Evolutionary conservation across 2,329 filamentous ascomycete species (phyloP).

Genomic region (Fusarium zealandicum): DNA sequence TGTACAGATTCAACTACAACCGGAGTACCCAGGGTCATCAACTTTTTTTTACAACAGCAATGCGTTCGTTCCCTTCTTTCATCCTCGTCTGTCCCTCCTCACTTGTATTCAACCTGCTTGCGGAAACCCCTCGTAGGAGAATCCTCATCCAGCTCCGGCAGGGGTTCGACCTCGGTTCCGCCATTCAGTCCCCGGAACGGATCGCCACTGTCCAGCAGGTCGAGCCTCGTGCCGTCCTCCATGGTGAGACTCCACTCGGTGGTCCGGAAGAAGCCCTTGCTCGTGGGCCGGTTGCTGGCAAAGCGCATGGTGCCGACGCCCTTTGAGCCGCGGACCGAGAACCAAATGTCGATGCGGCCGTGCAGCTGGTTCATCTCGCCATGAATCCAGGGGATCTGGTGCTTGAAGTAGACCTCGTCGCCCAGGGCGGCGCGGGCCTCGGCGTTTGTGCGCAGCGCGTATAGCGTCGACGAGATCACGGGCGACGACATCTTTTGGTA

Average conservation of each 20-base stretch:
- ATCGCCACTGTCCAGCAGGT: conserved; percentile 76
- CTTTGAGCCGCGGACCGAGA: conserved; percentile 83
- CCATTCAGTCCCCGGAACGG: conserved; percentile 67
- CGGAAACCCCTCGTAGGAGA: conserved; percentile 58
- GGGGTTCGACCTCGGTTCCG: conserved; percentile 49
- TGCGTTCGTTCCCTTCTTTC: conserved; percentile 7
- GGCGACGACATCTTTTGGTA: conserved; percentile 95
- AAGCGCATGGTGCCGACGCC: conserved; percentile 79
- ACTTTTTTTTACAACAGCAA: conserved; percentile 17
- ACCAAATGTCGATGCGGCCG: conserved; percentile 86
- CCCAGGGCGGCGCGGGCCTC: conserved; percentile 80
- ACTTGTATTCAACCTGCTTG: conserved; percentile 52
- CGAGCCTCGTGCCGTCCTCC: conserved; percentile 65
- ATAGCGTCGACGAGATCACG: conserved; percentile 86
- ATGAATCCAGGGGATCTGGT: conserved; percentile 82
- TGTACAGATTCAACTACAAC: conserved; percentile 43
- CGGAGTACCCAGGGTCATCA: conserved; percentile 37
- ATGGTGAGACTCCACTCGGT: conserved; percentile 86
- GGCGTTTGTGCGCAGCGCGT: conserved; percentile 84
- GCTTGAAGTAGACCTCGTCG: conserved; percentile 83
- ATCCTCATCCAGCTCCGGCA: conserved; percentile 46
- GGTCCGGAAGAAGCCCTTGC: conserved; percentile 78
- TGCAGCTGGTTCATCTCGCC: conserved; percentile 94
- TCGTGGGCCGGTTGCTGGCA: conserved; percentile 70
- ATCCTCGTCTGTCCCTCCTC: neutral